These are phyloP conservation scores for Aspergillus bombycis DNA, from an alignment of 2,329 filamentous ascomycete genomes.

Conservation along the genomic window DNA sequence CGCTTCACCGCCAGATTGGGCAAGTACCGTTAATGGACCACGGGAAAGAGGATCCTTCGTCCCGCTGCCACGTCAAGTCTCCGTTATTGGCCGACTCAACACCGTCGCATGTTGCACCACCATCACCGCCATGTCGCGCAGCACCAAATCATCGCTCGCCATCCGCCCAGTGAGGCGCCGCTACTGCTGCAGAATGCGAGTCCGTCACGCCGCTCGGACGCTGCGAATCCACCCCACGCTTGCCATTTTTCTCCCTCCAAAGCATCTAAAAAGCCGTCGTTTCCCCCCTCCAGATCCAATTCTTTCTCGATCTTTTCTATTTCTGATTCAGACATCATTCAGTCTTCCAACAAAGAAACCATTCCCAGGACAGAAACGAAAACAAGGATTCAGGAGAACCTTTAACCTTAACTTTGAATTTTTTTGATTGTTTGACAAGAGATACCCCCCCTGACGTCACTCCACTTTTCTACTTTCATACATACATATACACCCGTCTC, in stretches of 20 bases:
- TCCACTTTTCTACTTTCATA: background rate
- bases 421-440: constrained; percentile 5
- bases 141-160: constrained; percentile 23
- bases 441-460: background rate
- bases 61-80: constrained; percentile 25
- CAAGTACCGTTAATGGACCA: constrained; percentile 3
- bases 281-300: constrained; percentile 14
- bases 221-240: constrained; percentile 20
- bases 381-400: background rate
- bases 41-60: background rate
- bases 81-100: constrained; percentile 21
- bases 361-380: constrained; percentile 2
- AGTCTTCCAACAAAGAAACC: constrained; percentile 17
- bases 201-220: constrained; percentile 20
- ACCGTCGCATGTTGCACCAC: constrained; percentile 22
- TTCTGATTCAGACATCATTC: constrained; percentile 13
- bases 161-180: constrained; percentile 19
- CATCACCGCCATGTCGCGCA: constrained; percentile 26
- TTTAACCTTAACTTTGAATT: background rate
- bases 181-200: constrained; percentile 19
- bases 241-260: constrained; percentile 12
- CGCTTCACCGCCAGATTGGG: constrained; percentile 25
- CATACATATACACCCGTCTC: background rate
- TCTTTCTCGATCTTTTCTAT: constrained; percentile 16
- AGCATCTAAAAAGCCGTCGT: constrained; percentile 20